Conservation (phyloP, 345 rosid species). For the Trapa incisa region DNA sequence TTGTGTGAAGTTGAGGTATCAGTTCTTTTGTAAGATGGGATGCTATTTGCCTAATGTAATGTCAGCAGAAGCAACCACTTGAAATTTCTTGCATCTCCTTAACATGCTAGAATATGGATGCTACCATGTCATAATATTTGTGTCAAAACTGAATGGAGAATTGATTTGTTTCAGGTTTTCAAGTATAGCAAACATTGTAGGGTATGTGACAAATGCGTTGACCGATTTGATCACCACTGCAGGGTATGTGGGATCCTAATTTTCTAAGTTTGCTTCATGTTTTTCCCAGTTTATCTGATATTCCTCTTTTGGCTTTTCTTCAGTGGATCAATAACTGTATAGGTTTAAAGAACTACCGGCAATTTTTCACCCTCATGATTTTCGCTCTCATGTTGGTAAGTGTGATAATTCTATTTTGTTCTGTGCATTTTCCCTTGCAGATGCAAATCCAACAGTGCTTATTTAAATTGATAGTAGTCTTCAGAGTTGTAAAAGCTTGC, state of each 20-base stretch:
- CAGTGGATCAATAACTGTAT: constrained; percentile 98
- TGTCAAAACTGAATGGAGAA: too few relatives aligned
- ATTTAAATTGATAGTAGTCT: not conserved
- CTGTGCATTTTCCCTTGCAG: not conserved
- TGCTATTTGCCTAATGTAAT: not conserved
- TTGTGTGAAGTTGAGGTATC: constrained; percentile 95
- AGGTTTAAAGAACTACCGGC: constrained; percentile 72
- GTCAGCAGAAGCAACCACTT: not conserved
- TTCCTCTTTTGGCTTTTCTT: constrained; percentile 13
- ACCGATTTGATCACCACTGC: constrained; percentile 94
- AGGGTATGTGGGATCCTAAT: constrained; percentile 38
- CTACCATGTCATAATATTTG: too few relatives aligned
- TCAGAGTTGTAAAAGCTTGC: constrained; percentile 10
- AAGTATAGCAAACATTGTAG: constrained; percentile 97
- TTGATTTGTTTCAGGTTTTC: constrained; percentile 48
- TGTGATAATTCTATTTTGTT: constrained; percentile 8
- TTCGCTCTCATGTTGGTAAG: constrained; percentile 81
- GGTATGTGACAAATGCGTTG: constrained; percentile 93
- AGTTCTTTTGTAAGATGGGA: not conserved
- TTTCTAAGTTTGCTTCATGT: not conserved
- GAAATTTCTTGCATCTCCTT: not conserved
- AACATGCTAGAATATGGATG: not conserved
- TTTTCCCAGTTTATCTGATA: constrained; percentile 5
- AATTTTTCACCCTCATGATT: constrained; percentile 90
- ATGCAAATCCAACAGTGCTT: not conserved